Conservation (phyloP, 2,329 filamentous ascomycete species). For the Aschersonia sp. region DNA sequence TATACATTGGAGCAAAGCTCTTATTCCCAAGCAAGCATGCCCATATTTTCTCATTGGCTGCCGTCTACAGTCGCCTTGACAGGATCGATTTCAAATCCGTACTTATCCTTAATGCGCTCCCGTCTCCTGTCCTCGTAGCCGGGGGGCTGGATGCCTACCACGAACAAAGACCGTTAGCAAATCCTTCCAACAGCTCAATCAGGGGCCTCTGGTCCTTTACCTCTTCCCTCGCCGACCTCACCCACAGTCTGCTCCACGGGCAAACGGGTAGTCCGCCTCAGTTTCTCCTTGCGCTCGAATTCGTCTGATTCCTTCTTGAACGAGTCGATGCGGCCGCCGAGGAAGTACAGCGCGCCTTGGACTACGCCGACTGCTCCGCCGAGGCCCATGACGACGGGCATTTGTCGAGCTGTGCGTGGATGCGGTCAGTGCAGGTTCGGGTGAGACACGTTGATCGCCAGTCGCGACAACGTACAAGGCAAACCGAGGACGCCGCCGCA, state of each 20-base stretch:
- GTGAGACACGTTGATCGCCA: no score
- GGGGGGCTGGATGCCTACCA: conserved; percentile 59
- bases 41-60: conserved; percentile 17
- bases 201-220: conserved; percentile 26
- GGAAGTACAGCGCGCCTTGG: conserved; percentile 53
- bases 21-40: no score
- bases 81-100: conserved; percentile 70
- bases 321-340: conserved; percentile 43
- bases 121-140: conserved; percentile 77
- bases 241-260: conserved; percentile 68
- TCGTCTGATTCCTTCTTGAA: conserved; percentile 48
- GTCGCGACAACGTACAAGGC: conserved; percentile 38
- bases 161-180: no score
- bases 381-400: conserved; percentile 58
- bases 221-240: conserved; percentile 76
- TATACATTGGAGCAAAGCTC: no score
- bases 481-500: conserved; percentile 61
- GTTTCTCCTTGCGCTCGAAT: conserved; percentile 59
- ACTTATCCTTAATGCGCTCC: conserved; percentile 71
- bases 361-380: conserved; percentile 40
- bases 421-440: no score
- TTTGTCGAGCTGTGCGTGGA: conserved; percentile 25
- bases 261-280: conserved; percentile 60
- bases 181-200: no score
- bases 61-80: conserved; percentile 37